Conservation (phyloP, 164 flowering plant species). For the Magnolia officinalis region DNA sequence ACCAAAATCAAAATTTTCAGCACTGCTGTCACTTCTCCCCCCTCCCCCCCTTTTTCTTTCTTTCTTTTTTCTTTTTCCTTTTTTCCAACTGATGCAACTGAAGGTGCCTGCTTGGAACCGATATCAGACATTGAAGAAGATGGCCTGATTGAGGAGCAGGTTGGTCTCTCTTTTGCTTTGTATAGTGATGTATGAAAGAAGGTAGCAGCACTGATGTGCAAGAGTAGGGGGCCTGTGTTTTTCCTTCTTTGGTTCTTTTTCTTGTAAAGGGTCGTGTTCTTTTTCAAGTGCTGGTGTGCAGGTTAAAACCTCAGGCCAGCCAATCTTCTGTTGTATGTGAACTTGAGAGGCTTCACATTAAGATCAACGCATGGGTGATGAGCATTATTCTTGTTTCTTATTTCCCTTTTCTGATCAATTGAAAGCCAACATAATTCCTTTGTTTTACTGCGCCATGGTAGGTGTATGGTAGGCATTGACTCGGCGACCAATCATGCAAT, state of each 20-base stretch:
- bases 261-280: slow-evolving; percentile 9
- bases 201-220: not conserved
- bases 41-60: too few relatives aligned
- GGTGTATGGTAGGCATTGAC: too few relatives aligned
- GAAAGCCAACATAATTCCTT: not conserved
- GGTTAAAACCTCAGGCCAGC: slow-evolving; percentile 20
- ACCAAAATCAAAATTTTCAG: slow-evolving; percentile 1
- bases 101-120: slow-evolving; percentile 24
- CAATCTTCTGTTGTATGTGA: slow-evolving; percentile 11
- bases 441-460: too few relatives aligned
- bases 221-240: slow-evolving; percentile 3
- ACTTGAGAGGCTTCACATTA: slow-evolving; percentile 5
- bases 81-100: slow-evolving; percentile 5
- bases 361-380: not conserved
- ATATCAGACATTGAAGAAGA: slow-evolving; percentile 10
- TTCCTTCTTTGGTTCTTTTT: not conserved
- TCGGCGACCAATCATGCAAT: too few relatives aligned
- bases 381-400: not conserved
- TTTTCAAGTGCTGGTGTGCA: not conserved
- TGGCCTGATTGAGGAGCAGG: slow-evolving; percentile 22
- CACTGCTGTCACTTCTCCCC: not conserved
- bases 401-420: not conserved
- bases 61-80: not conserved
- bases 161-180: slow-evolving; percentile 14
- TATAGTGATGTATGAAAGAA: slow-evolving; percentile 16